Base-by-base conservation (phyloP, 805 yeast species). In the Metschnikowia koreensis region DNA sequence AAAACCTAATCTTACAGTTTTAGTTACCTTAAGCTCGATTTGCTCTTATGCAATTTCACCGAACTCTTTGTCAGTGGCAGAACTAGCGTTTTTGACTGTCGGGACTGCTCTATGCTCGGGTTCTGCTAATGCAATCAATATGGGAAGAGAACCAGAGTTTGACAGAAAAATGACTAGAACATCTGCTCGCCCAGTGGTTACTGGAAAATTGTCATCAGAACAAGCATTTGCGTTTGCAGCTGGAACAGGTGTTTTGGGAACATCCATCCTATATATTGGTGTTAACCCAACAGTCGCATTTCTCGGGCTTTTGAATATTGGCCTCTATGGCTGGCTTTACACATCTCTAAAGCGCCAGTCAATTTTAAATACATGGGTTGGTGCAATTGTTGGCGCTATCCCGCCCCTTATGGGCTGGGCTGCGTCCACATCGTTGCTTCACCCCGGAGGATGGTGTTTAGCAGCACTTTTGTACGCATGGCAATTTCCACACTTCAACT, bases 341-440 rank as follows among this genome's bases (percentile, higher is more conserved):
- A 94, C 99, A 0, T 86, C 97, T 0, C 71, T 94, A 66, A 94
- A 94, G 65, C 79, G 99, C 50, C 81, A 77, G 53, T 84, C 89
- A 26, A 93, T 94, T 47, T 66, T 88, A 39, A 94, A 94, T 68
- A 94, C 99, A 0, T 94, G 99, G 99, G 94, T 94, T 2, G 99
- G 99, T 16, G 99, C 99, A 0, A 67, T 94, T n/a, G 99, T 94
- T 4, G 99, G 99, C 4, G 99, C 97, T 0, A 88, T 94, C 44
- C 99, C 99, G 0, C 99, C 99, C 17, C 77, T 94, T 46, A 94
- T 94, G 99, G 99, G 99, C 2, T 94, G 99, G 99, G 97, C 97
- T 1, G 77, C 78, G 0, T 87, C 97, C 11, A 82, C 89, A 3
- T 81, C 91, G 0, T 70, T 92, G 37, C 59, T 79, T 2, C 89